Evolutionary conservation across 495 filamentous ascomycete species (phyloP), one percentile per base, ranked within the genome.

Genomic region (Penicillium arizonense): DNA sequence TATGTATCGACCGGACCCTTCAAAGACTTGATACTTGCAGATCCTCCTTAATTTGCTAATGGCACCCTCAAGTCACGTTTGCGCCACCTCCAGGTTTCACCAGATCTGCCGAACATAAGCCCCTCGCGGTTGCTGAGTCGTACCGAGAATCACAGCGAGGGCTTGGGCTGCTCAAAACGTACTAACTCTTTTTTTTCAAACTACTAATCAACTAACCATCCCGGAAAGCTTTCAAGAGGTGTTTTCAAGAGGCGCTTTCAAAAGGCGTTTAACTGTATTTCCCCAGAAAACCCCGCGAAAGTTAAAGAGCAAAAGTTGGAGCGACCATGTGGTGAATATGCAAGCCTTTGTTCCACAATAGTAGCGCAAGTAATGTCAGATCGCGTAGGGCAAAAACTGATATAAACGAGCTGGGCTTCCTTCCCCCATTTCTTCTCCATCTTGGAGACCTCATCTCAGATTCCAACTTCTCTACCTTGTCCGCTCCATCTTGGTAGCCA

Each of bases 71-170:
- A 30, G 28, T 30, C 28, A 30, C 28, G 2, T 7, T 5, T 30
- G 28, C 28, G 28, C 28, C 28, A 16, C 41, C 41, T 44, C n/a
- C 21, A 44, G 28, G 23, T 26, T 44, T 44, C 21, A 44, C 41
- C 21, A 5, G 28, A 7, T 30, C 8, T 7, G 8, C 8, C 9
- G 28, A 30, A 30, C 28, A 30, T 8, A 9, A 10, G 28, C 7
- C 23, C 41, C 11, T 23, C n/a, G 11, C 13, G 42, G 20, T 30
- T n/a, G 43, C 50, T 53, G 32, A 32, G 50, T 46, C 38, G 10
- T 36, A 47, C 50, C 50, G 33, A 53, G 16, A 53, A 53, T 46
- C 28, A 23, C 12, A 53, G 50, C 26, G 35, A 24, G 16, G 40
- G 36, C 34, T 30, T 30, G 3, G 28, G 28, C 5, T 30, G 28